Percentiles rank a stretch among this genome's conserved stretches.
These are phyloP conservation scores for Alliaria petiolata DNA, from an alignment of 345 rosid genomes.

Conservation along the genomic window DNA sequence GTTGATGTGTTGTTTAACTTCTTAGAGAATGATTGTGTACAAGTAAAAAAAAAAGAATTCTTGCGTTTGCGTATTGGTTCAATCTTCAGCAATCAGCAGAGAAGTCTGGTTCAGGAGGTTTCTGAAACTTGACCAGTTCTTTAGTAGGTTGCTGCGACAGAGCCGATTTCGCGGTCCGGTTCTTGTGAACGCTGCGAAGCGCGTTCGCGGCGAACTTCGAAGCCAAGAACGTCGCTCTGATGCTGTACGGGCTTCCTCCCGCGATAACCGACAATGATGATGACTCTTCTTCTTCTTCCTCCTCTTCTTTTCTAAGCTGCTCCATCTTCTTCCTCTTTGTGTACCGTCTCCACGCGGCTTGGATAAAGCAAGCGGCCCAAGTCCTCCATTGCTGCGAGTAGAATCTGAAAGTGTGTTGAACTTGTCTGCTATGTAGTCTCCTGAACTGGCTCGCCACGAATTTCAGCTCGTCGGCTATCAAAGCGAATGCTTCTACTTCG, in stretches of 20 bases:
- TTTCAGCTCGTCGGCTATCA: constrained; percentile 81
- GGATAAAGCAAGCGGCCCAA: constrained; percentile 97
- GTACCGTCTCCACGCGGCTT: constrained; percentile 93
- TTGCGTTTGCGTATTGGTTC: neutral
- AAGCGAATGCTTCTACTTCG: constrained; percentile 95
- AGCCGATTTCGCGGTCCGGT: constrained; percentile 44
- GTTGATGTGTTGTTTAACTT: neutral
- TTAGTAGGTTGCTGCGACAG: constrained; percentile 40
- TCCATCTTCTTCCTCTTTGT: constrained; percentile 76
- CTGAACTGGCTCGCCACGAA: constrained; percentile 93
- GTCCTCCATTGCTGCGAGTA: constrained; percentile 98
- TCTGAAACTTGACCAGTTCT: constrained; percentile 75
- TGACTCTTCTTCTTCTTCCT: constrained; percentile 37
- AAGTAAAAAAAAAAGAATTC: neutral
- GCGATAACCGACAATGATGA: constrained; percentile 16
- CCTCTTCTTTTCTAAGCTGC: constrained; percentile 71
- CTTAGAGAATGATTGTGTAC: constrained; percentile 23
- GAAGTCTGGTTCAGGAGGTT: constrained; percentile 97
- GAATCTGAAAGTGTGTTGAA: constrained; percentile 94
- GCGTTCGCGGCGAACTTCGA: constrained; percentile 89
- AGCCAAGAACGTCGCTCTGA: constrained; percentile 90
- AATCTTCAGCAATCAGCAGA: constrained; percentile 84
- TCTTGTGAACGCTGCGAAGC: constrained; percentile 81
- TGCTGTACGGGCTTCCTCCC: constrained; percentile 60
- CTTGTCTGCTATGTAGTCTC: constrained; percentile 91